Evolutionary conservation across 2,329 filamentous ascomycete species (phyloP).

Genomic region (Aspergillus bombycis): DNA sequence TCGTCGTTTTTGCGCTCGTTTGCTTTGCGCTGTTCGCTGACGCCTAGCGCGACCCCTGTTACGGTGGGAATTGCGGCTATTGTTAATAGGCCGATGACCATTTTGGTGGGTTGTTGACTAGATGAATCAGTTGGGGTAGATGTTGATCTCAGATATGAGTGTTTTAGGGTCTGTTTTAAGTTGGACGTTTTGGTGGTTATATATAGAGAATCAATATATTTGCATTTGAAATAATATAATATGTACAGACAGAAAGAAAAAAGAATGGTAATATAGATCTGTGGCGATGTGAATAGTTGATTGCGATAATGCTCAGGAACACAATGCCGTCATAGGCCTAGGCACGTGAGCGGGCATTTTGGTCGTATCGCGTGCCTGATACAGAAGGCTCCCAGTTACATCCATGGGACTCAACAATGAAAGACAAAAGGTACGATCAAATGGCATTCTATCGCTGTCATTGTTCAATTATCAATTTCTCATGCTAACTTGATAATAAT

Average conservation of each 20-base stretch:
- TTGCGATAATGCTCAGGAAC: not conserved
- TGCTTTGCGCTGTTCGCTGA: constrained; percentile 49
- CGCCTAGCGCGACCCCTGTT: constrained; percentile 50
- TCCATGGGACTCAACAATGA: not conserved
- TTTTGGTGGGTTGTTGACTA: constrained; percentile 24
- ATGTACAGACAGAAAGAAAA: not conserved
- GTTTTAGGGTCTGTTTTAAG: not conserved
- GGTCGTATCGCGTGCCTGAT: not conserved
- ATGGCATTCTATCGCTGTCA: not conserved
- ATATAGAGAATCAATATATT: not conserved
- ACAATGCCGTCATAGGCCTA: not conserved
- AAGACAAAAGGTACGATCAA: not conserved
- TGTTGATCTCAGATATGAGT: not conserved
- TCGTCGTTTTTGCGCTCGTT: constrained; percentile 49
- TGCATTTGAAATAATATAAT: not conserved
- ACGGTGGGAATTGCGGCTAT: constrained; percentile 50
- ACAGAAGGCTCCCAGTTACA: not conserved
- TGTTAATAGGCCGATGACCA: constrained; percentile 47
- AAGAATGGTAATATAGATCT: no score
- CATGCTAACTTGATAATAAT: not conserved
- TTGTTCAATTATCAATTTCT: not conserved
- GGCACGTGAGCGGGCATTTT: not conserved
- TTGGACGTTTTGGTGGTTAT: not conserved
- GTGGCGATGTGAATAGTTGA: not conserved
- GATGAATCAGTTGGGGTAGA: not conserved